Base-by-base conservation (phyloP, 345 rosid genomes). In the Murraya paniculata region DNA sequence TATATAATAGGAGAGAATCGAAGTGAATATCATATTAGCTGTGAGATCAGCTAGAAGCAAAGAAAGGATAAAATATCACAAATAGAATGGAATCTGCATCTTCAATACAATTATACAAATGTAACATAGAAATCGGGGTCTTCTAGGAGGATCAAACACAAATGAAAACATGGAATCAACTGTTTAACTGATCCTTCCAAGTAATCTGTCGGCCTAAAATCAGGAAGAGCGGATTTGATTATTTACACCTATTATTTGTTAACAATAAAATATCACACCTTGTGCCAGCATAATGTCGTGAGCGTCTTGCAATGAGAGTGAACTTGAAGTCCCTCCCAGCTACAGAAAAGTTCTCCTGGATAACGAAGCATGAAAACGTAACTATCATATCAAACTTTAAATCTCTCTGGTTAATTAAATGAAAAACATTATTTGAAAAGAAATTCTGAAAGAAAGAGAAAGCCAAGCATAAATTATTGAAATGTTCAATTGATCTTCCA, bases 271-370 rank as follows among this genome's bases (percentile, higher is more conserved):
- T 18, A 65, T 74, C 41, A 65, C 75, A 96, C 99, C 99, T 96
- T 79, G 99, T 96, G 74, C 99, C 99, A 77, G 99, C 99, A 85
- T 88, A 96, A 84, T 94, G 92, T 60, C 97, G 90, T 25, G 99
- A 96, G 24, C 99, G 91, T 74, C 99, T 92, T 13, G 99, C 89
- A 75, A 96, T 92, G 50, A 96, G 89, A 73, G 94, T 91, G 80
- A 94, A 72, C 82, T 82, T 90, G 78, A 94, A 82, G 74, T 85
- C 91, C 84, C 81, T 90, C 80, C 84, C 94, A 27, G 88, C 79
- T 33, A 88, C 89, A 36, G 94, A 85, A 81, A 88, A 90, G 74
- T 90, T 86, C 71, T 89, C 90, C 99, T 95, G 83, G 38, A 87
- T 73, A 75, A 13, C 38, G 82, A 76, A 71, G 18, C 74, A 75